A percentile compares a stretch with the other conserved stretches of the same genome.
Conservation (phyloP, 2,329 filamentous ascomycete genomes). For the Epichloe brachyelytri region DNA sequence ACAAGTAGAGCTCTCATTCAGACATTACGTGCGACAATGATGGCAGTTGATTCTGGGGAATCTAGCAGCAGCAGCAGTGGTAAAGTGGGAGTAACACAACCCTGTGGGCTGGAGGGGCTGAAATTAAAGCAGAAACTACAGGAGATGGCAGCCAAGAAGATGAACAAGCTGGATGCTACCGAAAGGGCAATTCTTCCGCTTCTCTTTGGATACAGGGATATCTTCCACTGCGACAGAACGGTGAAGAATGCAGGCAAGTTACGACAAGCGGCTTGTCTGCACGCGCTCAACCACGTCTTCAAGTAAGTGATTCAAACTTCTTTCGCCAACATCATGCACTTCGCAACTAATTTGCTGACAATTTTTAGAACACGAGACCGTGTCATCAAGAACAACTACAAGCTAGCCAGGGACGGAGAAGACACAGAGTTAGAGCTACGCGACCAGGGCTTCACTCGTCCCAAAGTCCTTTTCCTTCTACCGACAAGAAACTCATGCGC, state of each 20-base stretch:
- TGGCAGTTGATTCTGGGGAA: constrained; percentile 28
- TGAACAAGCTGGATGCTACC: constrained; percentile 44
- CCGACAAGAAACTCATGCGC: constrained; percentile 82
- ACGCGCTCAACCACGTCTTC: constrained; percentile 83
- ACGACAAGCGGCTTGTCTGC: constrained; percentile 62
- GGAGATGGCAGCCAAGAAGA: constrained; percentile 37
- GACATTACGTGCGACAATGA: constrained; percentile 34
- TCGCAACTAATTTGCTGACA: background rate
- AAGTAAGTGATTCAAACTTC: constrained; percentile 40
- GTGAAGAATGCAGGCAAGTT: constrained; percentile 54
- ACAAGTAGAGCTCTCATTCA: constrained; percentile 33
- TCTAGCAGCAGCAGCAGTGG: constrained; percentile 1
- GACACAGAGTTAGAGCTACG: constrained; percentile 59
- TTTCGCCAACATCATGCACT: no score
- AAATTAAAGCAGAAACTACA: constrained; percentile 50
- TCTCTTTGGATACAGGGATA: constrained; percentile 71
- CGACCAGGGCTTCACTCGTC: constrained; percentile 91
- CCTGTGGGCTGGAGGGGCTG: constrained; percentile 46
- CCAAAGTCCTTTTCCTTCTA: constrained; percentile 81
- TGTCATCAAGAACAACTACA: constrained; percentile 85
- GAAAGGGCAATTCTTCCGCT: constrained; percentile 56
- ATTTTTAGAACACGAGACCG: constrained; percentile 62
- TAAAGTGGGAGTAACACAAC: constrained; percentile 18
- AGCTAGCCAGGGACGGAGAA: constrained; percentile 52
- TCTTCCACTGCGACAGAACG: constrained; percentile 63